Conservation (phyloP, 257 asterid genomes). For the Ophiorrhiza pumila region DNA sequence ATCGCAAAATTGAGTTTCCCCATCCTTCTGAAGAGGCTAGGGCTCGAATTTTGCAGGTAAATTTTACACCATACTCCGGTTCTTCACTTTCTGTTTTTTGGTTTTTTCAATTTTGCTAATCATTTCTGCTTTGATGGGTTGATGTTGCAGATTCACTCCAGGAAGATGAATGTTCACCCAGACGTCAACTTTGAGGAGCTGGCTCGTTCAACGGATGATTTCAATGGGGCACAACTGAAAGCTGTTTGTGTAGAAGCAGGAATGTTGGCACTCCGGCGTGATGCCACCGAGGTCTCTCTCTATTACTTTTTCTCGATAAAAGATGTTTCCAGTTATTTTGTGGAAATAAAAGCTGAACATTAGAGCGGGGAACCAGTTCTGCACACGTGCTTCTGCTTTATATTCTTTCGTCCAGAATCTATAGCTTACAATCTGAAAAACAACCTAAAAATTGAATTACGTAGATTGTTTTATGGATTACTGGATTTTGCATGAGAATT, state of each 20-base stretch:
- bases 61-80: background rate
- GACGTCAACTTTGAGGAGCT: slow-evolving; percentile 98
- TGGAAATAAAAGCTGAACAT: background rate
- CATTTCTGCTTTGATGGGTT: background rate
- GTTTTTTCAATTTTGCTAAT: background rate
- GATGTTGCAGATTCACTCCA: slow-evolving; percentile 71
- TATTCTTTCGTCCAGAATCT: background rate
- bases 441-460: no score
- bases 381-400: background rate
- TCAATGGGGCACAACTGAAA: slow-evolving; percentile 94
- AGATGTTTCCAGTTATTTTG: background rate
- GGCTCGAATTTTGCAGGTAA: slow-evolving; percentile 77
- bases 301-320: background rate
- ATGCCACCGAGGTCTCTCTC: slow-evolving; percentile 83
- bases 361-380: background rate
- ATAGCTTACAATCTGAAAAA: background rate
- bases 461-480: background rate
- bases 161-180: slow-evolving; percentile 94
- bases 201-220: slow-evolving; percentile 96
- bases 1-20: slow-evolving; percentile 96
- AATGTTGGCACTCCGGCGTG: slow-evolving; percentile 95
- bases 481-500: background rate
- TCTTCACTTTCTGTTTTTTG: background rate
- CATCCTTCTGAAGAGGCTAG: slow-evolving; percentile 95
- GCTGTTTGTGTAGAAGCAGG: slow-evolving; percentile 99